Percentiles rank a stretch among this genome's conserved stretches.
These are phyloP conservation scores for Melanopsichium pennsylvanicum DNA, from an alignment of 1,284 basidiomycete species.

Conservation along the genomic window DNA sequence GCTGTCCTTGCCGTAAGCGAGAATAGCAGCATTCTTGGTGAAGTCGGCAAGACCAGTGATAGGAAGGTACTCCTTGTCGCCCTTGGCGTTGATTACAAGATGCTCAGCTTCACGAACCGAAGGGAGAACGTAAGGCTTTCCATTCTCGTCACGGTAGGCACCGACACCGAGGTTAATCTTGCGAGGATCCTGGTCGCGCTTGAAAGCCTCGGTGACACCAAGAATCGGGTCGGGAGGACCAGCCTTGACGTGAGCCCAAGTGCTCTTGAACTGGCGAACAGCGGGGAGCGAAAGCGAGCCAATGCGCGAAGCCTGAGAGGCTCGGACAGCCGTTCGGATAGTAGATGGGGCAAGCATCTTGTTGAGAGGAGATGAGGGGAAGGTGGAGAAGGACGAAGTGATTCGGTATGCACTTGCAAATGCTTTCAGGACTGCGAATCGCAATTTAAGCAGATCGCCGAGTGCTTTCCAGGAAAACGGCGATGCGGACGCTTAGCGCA, in stretches of 20 bases:
- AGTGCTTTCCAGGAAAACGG: conserved; percentile 10
- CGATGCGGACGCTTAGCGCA: not conserved
- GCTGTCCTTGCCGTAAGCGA: conserved; percentile 84
- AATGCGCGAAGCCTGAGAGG: conserved; percentile 28
- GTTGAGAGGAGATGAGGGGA: not conserved
- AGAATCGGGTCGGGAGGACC: conserved; percentile 94
- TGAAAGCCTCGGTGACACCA: conserved; percentile 94
- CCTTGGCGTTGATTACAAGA: conserved; percentile 73
- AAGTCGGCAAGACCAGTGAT: conserved; percentile 91
- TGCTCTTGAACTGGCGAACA: conserved; percentile 70
- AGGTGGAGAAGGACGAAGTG: no score
- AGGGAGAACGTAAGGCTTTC: conserved; percentile 92
- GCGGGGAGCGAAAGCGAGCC: conserved; percentile 34
- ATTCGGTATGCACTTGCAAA: no score
- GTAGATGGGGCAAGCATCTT: conserved; percentile 40
- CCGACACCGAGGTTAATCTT: conserved; percentile 93
- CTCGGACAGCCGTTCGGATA: conserved; percentile 39
- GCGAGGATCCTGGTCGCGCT: conserved; percentile 79
- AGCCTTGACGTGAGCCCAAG: conserved; percentile 82
- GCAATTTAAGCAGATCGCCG: conserved; percentile 17
- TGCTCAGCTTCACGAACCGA: conserved; percentile 94
- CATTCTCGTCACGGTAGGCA: conserved; percentile 87
- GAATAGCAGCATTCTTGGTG: conserved; percentile 84
- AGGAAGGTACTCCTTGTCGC: conserved; percentile 97
- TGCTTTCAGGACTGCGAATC: not conserved